These are phyloP conservation scores for Rubia occidens DNA, from an alignment of 305 asterid genomes.

Conservation along the genomic window DNA sequence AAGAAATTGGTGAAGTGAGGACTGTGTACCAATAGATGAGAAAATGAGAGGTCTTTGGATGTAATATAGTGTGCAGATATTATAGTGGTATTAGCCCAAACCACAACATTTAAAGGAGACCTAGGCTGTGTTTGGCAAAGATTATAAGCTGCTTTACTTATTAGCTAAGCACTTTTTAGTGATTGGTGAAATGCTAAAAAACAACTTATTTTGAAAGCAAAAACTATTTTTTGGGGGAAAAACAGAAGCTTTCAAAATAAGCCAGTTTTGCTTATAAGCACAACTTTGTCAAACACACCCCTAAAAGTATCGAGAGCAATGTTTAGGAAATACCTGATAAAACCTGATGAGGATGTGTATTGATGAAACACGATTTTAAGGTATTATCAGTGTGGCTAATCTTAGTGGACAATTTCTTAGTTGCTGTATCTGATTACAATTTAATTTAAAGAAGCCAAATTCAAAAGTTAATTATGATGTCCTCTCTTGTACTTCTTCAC, in stretches of 20 bases:
- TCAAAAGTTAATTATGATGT: neutral
- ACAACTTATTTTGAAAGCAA: no score
- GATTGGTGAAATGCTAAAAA: no score
- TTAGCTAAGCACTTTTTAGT: no score
- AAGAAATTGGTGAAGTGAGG: neutral
- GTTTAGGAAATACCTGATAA: neutral
- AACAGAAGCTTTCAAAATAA: no score
- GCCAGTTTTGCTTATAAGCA: no score
- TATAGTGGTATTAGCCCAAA: neutral
- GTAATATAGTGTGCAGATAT: neutral
- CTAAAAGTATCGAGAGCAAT: neutral
- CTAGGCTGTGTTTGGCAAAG: neutral
- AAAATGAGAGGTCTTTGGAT: neutral
- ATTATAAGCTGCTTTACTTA: no score
- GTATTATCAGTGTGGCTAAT: neutral
- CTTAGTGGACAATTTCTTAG: neutral
- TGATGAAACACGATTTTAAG: neutral
- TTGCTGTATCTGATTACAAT: neutral
- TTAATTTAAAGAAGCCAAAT: neutral
- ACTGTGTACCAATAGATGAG: neutral
- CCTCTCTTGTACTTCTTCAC: neutral
- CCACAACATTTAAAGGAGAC: neutral
- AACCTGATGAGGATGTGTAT: neutral
- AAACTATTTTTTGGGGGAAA: no score
- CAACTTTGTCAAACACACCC: no score